A percentile compares a stretch with the other conserved stretches of the same genome.
Evolutionary conservation across 2,329 filamentous ascomycete species (phyloP).

Genomic region (Scytalidium lignicola): DNA sequence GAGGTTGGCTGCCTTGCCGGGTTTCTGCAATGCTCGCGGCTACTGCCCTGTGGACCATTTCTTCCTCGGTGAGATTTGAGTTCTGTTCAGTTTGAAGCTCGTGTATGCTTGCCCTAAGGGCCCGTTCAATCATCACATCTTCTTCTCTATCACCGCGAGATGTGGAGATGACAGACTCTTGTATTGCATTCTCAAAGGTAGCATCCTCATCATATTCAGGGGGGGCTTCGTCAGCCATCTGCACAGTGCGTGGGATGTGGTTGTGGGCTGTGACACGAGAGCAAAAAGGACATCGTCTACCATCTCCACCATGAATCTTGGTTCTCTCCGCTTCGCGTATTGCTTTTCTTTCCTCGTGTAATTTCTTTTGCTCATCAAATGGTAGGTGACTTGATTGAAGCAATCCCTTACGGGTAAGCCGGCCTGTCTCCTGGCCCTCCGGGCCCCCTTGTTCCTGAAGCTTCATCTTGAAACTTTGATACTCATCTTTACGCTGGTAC

Average conservation of each 20-base stretch:
- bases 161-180: constrained; percentile 62
- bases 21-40: constrained; percentile 43
- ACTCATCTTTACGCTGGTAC: constrained; percentile 27
- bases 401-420: constrained; percentile 37
- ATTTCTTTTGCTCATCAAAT: constrained; percentile 46
- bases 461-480: constrained; percentile 34
- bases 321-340: constrained; percentile 20
- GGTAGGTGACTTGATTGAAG: constrained; percentile 42
- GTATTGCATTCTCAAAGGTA: constrained; percentile 69
- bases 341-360: constrained; percentile 42
- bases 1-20: constrained; percentile 11
- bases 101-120: constrained; percentile 66
- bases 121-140: constrained; percentile 66
- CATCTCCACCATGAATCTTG: constrained; percentile 14
- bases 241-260: constrained; percentile 15
- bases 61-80: constrained; percentile 26
- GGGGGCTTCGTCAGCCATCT: constrained; percentile 8
- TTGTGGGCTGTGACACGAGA: constrained; percentile 13
- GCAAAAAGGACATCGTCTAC: constrained; percentile 20
- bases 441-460: constrained; percentile 21
- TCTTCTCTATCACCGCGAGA: constrained; percentile 65
- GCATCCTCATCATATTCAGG: constrained; percentile 36
- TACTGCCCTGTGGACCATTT: constrained; percentile 43
- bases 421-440: constrained; percentile 21
- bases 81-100: constrained; percentile 42